phyloP scores from a whole-genome alignment of 163 green algal genomes.

The Volvox carteri region DNA sequence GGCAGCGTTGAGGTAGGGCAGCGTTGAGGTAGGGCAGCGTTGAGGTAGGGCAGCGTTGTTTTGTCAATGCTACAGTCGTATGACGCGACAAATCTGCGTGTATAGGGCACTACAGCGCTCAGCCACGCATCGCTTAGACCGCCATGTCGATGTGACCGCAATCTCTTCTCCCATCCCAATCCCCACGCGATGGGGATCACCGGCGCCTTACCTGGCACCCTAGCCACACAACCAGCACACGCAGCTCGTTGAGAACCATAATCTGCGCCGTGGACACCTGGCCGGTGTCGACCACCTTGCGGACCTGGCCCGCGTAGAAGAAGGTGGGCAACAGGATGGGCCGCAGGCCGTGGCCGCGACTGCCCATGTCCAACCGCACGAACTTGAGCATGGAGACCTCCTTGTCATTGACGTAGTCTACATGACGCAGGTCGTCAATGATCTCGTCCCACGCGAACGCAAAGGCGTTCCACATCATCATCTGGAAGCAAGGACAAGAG shows the following conservation, averaged over 20 bases:
- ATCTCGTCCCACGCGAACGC: conserved; percentile 69
- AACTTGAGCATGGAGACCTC: conserved; percentile 70
- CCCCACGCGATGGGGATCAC: neutral
- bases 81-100: too few relatives aligned
- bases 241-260: conserved; percentile 74
- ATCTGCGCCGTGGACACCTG: conserved; percentile 64
- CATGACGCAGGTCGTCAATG: conserved; percentile 63
- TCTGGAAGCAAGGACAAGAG: too few relatives aligned
- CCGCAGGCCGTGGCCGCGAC: conserved; percentile 61
- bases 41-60: too few relatives aligned
- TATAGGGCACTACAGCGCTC: too few relatives aligned
- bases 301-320: conserved; percentile 75
- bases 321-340: conserved; percentile 73
- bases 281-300: conserved; percentile 70
- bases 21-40: too few relatives aligned
- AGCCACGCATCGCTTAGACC: too few relatives aligned
- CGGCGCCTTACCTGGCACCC: conserved; percentile 57
- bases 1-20: too few relatives aligned
- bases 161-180: too few relatives aligned
- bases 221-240: conserved; percentile 69
- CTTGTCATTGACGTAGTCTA: conserved; percentile 67
- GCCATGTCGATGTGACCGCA: too few relatives aligned
- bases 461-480: conserved; percentile 75
- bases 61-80: too few relatives aligned
- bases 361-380: conserved; percentile 68